Evolutionary conservation across 768 basidiomycete genomes (phyloP).

Genomic region (Phaeotremella fagi): DNA sequence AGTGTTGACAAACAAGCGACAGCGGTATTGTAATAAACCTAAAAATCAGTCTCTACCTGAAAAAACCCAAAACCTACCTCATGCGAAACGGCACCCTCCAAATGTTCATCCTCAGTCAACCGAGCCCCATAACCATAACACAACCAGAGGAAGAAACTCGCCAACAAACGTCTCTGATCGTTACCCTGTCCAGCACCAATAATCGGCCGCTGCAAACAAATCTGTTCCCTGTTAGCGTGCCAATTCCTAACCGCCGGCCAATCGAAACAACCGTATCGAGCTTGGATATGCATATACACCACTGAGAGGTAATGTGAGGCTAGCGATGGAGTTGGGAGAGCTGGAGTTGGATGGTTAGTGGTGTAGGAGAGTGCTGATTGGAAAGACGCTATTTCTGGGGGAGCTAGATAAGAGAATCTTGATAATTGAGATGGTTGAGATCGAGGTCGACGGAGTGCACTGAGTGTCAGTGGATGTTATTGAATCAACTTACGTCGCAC

Average conservation of each 20-base stretch:
- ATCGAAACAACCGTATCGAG: constrained; percentile 21
- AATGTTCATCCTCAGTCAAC: constrained; percentile 20
- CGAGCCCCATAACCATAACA: constrained; percentile 32
- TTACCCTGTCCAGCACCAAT: constrained; percentile 26
- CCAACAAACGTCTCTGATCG: constrained; percentile 15
- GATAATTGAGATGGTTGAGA: constrained; percentile 20
- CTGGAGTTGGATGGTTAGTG: constrained; percentile 26
- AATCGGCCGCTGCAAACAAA: constrained; percentile 12
- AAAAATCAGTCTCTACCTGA: too few relatives aligned
- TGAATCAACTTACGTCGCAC: constrained; percentile 25
- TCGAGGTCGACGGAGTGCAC: constrained; percentile 26
- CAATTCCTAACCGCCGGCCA: constrained; percentile 16
- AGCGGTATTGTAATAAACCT: constrained; percentile 41
- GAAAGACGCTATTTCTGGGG: constrained; percentile 25
- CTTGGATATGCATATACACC: constrained; percentile 23
- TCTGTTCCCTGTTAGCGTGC: constrained; percentile 28
- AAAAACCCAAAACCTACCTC: constrained; percentile 23
- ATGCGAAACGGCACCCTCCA: constrained; percentile 25
- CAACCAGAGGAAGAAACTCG: constrained; percentile 30
- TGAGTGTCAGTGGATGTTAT: constrained; percentile 2
- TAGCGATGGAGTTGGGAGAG: constrained; percentile 21
- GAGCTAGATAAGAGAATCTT: constrained; percentile 28
- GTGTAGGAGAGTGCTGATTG: constrained; percentile 28
- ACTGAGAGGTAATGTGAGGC: constrained; percentile 21
- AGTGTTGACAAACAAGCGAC: constrained; percentile 39